Percentiles rank a stretch among this genome's conserved stretches.
phyloP scores from a whole-genome alignment of 1,139 yeast genomes.

The Meyerozyma athensensis region DNA sequence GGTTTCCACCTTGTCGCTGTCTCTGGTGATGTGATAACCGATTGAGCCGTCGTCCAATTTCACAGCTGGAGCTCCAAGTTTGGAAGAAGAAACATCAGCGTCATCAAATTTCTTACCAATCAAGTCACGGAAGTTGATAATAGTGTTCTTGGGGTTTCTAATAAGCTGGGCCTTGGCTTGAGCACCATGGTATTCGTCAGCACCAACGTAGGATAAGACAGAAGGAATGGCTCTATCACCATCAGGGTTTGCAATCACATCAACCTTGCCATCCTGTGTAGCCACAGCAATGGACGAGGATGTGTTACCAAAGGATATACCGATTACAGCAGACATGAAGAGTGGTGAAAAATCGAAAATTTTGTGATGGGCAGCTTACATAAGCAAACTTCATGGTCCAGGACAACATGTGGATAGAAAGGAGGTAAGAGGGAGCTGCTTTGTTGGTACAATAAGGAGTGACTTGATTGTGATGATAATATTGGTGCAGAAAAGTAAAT shows the following conservation, averaged over 20 bases:
- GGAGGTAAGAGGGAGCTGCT: background rate
- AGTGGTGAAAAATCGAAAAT: constrained; percentile 1
- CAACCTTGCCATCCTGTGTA: constrained; percentile 83
- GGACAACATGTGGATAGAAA: background rate
- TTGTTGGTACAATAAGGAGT: no score
- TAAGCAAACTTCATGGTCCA: background rate
- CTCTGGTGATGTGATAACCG: constrained; percentile 59
- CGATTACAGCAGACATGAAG: constrained; percentile 59
- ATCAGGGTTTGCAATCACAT: constrained; percentile 97
- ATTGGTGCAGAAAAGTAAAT: no score
- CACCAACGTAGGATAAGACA: constrained; percentile 84
- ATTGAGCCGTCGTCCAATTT: constrained; percentile 61
- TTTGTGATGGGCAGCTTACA: constrained; percentile 1
- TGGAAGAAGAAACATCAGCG: constrained; percentile 58
- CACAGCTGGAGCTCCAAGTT: constrained; percentile 69
- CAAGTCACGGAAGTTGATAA: constrained; percentile 89
- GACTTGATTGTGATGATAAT: no score
- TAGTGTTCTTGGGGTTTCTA: constrained; percentile 84
- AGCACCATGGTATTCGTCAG: constrained; percentile 95
- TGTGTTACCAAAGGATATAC: constrained; percentile 95
- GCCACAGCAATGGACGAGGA: constrained; percentile 93
- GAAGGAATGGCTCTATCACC: constrained; percentile 98
- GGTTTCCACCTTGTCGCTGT: constrained; percentile 40
- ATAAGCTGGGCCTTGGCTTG: constrained; percentile 92
- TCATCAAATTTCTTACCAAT: constrained; percentile 71